A percentile compares a stretch with the other conserved stretches of the same genome.
Conservation (phyloP, 768 basidiomycete genomes). For the Baorangia bicolor region DNA sequence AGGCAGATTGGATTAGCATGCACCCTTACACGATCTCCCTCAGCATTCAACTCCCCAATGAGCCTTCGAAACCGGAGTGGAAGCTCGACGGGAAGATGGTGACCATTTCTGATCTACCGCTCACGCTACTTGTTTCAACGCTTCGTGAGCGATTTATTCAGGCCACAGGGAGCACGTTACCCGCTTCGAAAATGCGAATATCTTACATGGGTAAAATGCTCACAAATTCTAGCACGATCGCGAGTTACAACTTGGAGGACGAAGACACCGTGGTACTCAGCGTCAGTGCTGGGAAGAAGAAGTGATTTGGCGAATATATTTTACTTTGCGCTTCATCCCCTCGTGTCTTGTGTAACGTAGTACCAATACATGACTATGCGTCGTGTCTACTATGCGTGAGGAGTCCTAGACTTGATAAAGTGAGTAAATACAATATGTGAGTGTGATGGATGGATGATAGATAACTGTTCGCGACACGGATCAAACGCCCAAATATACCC, state of each 20-base stretch:
- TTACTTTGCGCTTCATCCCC: background rate
- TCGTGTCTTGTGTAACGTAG: slow-evolving; percentile 11
- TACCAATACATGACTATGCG: slow-evolving; percentile 13
- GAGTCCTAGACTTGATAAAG: slow-evolving; percentile 15
- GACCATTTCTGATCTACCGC: slow-evolving; percentile 77
- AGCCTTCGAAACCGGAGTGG: slow-evolving; percentile 88
- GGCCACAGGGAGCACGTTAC: slow-evolving; percentile 72
- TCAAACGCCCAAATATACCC: slow-evolving; percentile 14
- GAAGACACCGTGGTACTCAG: slow-evolving; percentile 81
- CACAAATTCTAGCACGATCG: slow-evolving; percentile 82
- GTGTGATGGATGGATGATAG: slow-evolving; percentile 16
- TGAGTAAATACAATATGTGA: slow-evolving; percentile 19
- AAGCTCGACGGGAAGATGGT: slow-evolving; percentile 82
- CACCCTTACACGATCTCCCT: slow-evolving; percentile 92
- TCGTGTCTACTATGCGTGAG: slow-evolving; percentile 8
- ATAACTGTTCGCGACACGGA: slow-evolving; percentile 2
- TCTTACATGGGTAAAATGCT: slow-evolving; percentile 83
- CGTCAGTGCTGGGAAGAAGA: slow-evolving; percentile 76
- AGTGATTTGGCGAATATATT: slow-evolving; percentile 33
- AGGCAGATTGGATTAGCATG: slow-evolving; percentile 86
- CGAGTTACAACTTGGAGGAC: slow-evolving; percentile 86
- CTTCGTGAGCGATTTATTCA: slow-evolving; percentile 86
- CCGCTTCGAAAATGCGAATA: slow-evolving; percentile 78
- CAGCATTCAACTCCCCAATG: slow-evolving; percentile 77
- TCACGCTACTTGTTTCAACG: slow-evolving; percentile 83